Conservation (phyloP, 2,329 filamentous ascomycete species). For the Exophiala alcalophila region DNA sequence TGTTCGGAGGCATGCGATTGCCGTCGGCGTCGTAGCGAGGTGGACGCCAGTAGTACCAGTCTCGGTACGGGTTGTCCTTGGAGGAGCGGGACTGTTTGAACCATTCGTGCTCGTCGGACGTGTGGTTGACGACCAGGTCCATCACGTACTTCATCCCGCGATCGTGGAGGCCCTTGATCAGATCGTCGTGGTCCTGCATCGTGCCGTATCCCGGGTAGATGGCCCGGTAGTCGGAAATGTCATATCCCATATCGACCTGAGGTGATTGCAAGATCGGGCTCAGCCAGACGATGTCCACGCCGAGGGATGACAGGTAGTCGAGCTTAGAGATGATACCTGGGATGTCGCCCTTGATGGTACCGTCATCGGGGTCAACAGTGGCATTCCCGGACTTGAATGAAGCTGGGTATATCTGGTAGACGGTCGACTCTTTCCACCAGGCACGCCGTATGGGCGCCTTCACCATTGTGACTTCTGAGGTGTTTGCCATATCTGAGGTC, state of each 20-base stretch:
- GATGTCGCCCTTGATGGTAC: constrained; percentile 61
- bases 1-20: constrained; percentile 67
- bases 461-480: constrained; percentile 1
- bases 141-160: constrained; percentile 50
- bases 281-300: constrained; percentile 60
- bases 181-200: constrained; percentile 45
- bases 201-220: constrained; percentile 50
- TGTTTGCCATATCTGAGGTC: constrained; percentile 6
- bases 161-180: constrained; percentile 45
- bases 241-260: constrained; percentile 53
- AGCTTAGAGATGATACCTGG: constrained; percentile 63
- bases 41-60: constrained; percentile 64
- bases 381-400: constrained; percentile 50
- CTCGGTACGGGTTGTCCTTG: constrained; percentile 60
- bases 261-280: constrained; percentile 52
- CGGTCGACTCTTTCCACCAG: constrained; percentile 58
- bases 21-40: constrained; percentile 53
- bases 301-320: constrained; percentile 61
- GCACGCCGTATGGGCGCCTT: constrained; percentile 11
- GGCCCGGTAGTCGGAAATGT: constrained; percentile 43
- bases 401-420: constrained; percentile 61
- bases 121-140: constrained; percentile 49
- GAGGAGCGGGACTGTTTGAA: constrained; percentile 64
- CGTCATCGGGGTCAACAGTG: constrained; percentile 40
- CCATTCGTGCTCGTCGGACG: constrained; percentile 52